Base-by-base conservation (phyloP, 352 stramenopile genomes). In the Elongisporangium prolatum region DNA sequence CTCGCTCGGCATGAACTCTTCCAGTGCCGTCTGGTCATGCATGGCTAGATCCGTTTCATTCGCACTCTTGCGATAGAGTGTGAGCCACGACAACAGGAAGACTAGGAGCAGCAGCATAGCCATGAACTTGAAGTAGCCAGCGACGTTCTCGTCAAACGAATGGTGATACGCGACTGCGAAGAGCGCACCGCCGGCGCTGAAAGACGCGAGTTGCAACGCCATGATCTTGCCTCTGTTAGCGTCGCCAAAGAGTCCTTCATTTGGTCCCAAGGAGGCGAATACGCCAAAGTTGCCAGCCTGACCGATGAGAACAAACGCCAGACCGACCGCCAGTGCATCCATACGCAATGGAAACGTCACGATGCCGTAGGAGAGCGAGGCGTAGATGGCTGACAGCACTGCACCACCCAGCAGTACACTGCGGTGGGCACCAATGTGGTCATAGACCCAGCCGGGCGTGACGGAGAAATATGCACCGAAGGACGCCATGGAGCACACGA, bases 401-500 rank as follows among this genome's bases (percentile, higher is more conserved):
- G 64, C 22, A 0, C 71, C 77, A 10, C 76, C 74, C 6, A 85
- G 57, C 1, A 89, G 34, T 44, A 88, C 71, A 51, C 80, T 89
- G 17, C 49, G 63, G 54, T 89, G 80, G 5, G 79, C 69, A 17
- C 79, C 80, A 40, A 93, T 81, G 25, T 57, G 75, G 64, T 93
- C 83, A 28, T 84, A 89, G 20, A 89, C 74, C 61, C 74, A 81
- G 44, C 80, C 83, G 9, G 77, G 75, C 51, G 67, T 72, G 48
- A 93, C 75, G 10, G 77, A 86, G 65, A 89, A 89, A 65, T 89
- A 93, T 47, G 77, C 77, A 44, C 83, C 83, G 63, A 93, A 93
- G 38, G 78, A 87, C 28, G 77, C 78, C 76, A 89, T 85, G 37
- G 81, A 89, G 64, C 76, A 79, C n/a, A 93, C 80, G 48, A 89